Evolutionary conservation across 371 early-diverging fungal genomes (phyloP).

Genomic region (Parasitella parasitica): DNA sequence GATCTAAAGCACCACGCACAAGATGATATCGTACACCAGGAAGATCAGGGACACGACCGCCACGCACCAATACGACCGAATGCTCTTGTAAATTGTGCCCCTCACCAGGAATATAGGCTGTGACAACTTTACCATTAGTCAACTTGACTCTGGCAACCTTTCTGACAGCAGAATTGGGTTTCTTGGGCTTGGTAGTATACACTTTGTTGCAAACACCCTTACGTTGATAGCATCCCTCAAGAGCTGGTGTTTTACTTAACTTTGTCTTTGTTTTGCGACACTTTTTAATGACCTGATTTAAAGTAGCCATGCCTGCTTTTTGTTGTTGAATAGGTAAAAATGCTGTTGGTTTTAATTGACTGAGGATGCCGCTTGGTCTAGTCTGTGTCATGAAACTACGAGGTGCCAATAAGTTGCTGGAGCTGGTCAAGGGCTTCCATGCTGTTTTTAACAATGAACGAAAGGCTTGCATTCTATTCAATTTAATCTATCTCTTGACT

Average conservation of each 20-base stretch:
- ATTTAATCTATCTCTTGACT: neutral
- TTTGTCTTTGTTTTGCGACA: conserved; percentile 72
- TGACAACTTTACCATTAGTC: conserved; percentile 85
- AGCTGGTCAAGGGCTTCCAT: conserved; percentile 23
- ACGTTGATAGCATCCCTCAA: conserved; percentile 86
- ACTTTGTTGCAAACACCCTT: conserved; percentile 95
- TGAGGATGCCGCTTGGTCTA: conserved; percentile 11
- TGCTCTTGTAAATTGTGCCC: conserved; percentile 98
- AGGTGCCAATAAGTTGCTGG: neutral
- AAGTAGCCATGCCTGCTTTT: conserved; percentile 75
- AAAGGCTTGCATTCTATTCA: conserved; percentile 26
- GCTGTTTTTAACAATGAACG: conserved; percentile 28
- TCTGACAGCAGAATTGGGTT: conserved; percentile 91
- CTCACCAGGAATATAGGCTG: conserved; percentile 97
- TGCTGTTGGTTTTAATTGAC: conserved; percentile 20
- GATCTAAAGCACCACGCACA: conserved; percentile 92
- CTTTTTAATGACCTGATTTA: conserved; percentile 93
- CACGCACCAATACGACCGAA: conserved; percentile 92
- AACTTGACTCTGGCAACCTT: conserved; percentile 86
- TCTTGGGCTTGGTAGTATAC: conserved; percentile 91
- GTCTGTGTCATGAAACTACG: conserved; percentile 10
- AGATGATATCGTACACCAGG: conserved; percentile 97
- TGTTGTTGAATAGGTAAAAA: conserved; percentile 22
- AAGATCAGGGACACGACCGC: conserved; percentile 93
- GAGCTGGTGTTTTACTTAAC: conserved; percentile 81